Conservation (phyloP, 768 basidiomycete species). For the Coprinopsis strossmayeri region DNA sequence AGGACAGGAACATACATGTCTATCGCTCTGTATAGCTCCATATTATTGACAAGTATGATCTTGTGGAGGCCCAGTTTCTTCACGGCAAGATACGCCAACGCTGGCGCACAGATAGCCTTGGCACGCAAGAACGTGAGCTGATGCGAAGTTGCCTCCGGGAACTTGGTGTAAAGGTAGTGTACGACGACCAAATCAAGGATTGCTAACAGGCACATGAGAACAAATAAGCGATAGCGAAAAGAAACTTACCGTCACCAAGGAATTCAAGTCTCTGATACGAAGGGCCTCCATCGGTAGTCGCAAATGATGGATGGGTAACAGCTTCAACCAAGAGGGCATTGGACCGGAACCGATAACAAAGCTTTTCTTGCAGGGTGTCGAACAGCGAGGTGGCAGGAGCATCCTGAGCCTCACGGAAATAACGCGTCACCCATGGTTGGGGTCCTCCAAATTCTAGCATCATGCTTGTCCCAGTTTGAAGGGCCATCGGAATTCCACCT, state of each 20-base stretch:
- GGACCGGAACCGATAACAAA: conserved; percentile 67
- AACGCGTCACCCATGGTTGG: conserved; percentile 62
- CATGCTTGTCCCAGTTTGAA: conserved; percentile 57
- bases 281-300: conserved; percentile 34
- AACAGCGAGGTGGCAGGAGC: conserved; percentile 42
- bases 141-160: conserved; percentile 66
- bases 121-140: conserved; percentile 68
- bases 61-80: conserved; percentile 62
- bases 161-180: conserved; percentile 63
- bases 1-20: conserved; percentile 54
- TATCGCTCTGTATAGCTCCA: conserved; percentile 63
- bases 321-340: conserved; percentile 68
- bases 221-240: conserved; percentile 6
- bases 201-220: conserved; percentile 33
- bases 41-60: conserved; percentile 59
- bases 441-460: conserved; percentile 70
- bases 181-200: conserved; percentile 68
- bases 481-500: conserved; percentile 65
- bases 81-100: conserved; percentile 65
- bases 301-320: conserved; percentile 80
- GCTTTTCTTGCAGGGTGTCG: conserved; percentile 44
- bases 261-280: conserved; percentile 89
- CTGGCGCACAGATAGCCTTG: conserved; percentile 66
- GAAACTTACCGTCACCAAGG: conserved; percentile 73
- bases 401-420: conserved; percentile 24